Evolutionary conservation across 169 alveolate species (phyloP), one percentile per base, ranked within the genome.

Genomic region (Plasmodium yoelii): DNA sequence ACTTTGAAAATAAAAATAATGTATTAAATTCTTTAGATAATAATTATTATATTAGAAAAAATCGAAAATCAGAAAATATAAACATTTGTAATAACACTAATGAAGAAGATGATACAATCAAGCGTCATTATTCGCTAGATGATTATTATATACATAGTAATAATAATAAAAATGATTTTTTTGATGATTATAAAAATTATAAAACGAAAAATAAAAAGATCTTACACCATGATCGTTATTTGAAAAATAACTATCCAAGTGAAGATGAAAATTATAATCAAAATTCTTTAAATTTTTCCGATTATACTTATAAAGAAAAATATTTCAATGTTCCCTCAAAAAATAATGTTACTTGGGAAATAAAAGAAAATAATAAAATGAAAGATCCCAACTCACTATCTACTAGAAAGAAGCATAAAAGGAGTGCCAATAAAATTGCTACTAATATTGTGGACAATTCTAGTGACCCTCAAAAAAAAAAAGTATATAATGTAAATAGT

Each of bases 321-420:
- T 56, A 57, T 28, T 10, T 34, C 12, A 46, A 19, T 7, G 8
- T 73, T 57, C 26, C 87, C 6, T 42, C 57, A 5, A 56, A 39
- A 13, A 28, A 22, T 73, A 19, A 18, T 39, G 72, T 24, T 57
- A 73, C 22, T 5, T n/a, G 26, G 60, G 87, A 49, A 71, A 73
- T 63, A 73, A 73, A 47, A 59, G 87, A 15, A 73, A 73, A n/a
- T 59, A 34, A 57, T 70, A 73, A 24, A 18, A n/a, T 55, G n/a
- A 22, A 12, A 18, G 47, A 4, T 15, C 6, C 47, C 46, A 34
- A 34, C 4, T 34, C 7, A 3, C 0, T 34, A 34, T 34, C 6
- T 34, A 34, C 4, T 34, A 34, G 5, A 3, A 34, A 34, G 6
- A 34, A 5, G 42, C 42, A 34, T 0, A 34, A 34, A 34, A 34